Evolutionary conservation across 768 basidiomycete species (phyloP).

Genomic region (Psilocybe cyanescens): DNA sequence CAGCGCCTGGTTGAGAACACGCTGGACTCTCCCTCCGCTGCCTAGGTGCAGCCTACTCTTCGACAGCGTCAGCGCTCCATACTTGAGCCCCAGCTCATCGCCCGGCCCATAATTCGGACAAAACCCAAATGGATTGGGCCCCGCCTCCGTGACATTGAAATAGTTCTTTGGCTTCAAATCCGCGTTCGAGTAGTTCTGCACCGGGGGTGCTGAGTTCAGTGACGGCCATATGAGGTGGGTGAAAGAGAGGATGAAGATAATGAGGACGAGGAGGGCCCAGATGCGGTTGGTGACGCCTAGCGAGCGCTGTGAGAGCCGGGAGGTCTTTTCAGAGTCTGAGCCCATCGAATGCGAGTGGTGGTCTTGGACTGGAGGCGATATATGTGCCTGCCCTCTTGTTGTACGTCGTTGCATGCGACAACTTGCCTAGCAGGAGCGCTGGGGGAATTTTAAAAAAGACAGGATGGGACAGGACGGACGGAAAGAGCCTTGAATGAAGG

Average conservation of each 20-base stretch:
- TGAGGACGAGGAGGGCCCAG: conserved; percentile 60
- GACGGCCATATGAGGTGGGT: conserved; percentile 59
- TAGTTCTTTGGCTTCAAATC: conserved; percentile 80
- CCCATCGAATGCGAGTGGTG: conserved; percentile 42
- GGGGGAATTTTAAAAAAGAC: background rate
- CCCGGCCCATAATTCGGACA: conserved; percentile 88
- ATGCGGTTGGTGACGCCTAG: conserved; percentile 71
- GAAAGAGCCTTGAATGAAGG: background rate
- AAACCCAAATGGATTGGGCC: conserved; percentile 83
- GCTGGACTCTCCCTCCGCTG: conserved; percentile 80
- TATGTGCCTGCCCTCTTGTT: conserved; percentile 56
- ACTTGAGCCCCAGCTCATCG: conserved; percentile 78
- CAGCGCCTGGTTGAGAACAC: conserved; percentile 82
- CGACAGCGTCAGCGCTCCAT: conserved; percentile 75
- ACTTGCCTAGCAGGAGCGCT: background rate
- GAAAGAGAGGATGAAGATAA: conserved; percentile 58
- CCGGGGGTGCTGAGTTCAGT: conserved; percentile 26
- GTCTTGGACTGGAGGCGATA: conserved; percentile 45
- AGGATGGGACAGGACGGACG: background rate
- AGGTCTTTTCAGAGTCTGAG: conserved; percentile 51
- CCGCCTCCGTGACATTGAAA: conserved; percentile 62
- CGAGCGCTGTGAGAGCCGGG: conserved; percentile 57
- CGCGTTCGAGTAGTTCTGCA: conserved; percentile 41
- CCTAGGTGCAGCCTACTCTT: conserved; percentile 80
- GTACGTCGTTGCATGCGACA: conserved; percentile 64